A percentile compares a stretch with the other conserved stretches of the same genome.
Conservation (phyloP, 805 yeast species). For the Candida dajiaensis region DNA sequence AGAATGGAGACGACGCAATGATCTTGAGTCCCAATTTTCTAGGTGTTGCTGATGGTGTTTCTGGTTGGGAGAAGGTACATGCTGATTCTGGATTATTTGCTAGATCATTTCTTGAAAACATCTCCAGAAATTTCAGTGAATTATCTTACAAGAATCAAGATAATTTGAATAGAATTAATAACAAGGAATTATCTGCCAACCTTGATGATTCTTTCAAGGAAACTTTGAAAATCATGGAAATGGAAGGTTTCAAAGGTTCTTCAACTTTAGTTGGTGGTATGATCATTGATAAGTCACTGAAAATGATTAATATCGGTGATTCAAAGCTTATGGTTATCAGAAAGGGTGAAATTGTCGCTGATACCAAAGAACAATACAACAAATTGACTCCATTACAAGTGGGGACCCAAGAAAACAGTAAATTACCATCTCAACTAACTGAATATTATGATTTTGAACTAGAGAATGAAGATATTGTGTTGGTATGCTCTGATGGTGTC, state of each 20-base stretch:
- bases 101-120: constrained; percentile 44
- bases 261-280: constrained; percentile 43
- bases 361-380: constrained; percentile 43
- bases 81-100: constrained; percentile 48
- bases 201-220: constrained; percentile 43
- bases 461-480: constrained; percentile 35
- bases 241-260: constrained; percentile 41
- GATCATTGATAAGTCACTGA: constrained; percentile 41
- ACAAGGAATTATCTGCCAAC: constrained; percentile 35
- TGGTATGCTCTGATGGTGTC: constrained; percentile 49
- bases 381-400: constrained; percentile 48
- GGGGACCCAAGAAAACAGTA: constrained; percentile 41
- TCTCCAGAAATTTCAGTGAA: constrained; percentile 32
- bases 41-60: constrained; percentile 53
- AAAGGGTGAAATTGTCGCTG: constrained; percentile 35
- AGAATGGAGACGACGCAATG: constrained; percentile 56
- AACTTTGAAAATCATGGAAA: constrained; percentile 44
- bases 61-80: constrained; percentile 47
- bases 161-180: constrained; percentile 34
- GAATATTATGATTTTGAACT: constrained; percentile 38
- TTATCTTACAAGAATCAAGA: constrained; percentile 16
- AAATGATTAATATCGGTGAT: constrained; percentile 48
- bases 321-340: constrained; percentile 43
- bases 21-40: constrained; percentile 44
- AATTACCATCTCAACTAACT: constrained; percentile 42